Evolutionary conservation across 164 flowering plant species (phyloP).

Genomic region (Annona squamosa): DNA sequence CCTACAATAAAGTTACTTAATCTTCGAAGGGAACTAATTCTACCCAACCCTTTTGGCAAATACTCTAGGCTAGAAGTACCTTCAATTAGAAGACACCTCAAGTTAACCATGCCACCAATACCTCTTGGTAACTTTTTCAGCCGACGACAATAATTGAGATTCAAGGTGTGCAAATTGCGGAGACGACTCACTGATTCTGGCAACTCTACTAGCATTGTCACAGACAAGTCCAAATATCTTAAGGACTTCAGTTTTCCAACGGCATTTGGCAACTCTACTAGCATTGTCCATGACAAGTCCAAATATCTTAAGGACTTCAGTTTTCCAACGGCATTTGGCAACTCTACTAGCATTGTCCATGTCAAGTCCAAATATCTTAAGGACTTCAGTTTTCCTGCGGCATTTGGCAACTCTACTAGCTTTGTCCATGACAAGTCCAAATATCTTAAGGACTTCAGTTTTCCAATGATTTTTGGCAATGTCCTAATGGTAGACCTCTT

Average conservation of each 20-base stretch:
- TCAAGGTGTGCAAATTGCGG: conserved; percentile 13
- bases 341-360: not conserved
- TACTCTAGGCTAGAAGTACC: not conserved
- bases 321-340: too few relatives aligned
- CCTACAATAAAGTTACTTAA: conserved; percentile 3
- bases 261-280: conserved; percentile 3
- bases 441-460: too few relatives aligned
- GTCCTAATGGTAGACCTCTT: too few relatives aligned
- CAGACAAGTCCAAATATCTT: conserved; percentile 5
- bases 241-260: conserved; percentile 3
- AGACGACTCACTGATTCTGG: conserved; percentile 18
- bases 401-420: too few relatives aligned
- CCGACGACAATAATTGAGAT: not conserved
- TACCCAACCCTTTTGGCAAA: conserved; percentile 3
- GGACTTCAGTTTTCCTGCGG: too few relatives aligned
- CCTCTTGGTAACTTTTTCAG: not conserved
- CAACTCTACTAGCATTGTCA: not conserved
- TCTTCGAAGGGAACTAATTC: not conserved
- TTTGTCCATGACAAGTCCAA: too few relatives aligned
- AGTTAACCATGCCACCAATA: not conserved
- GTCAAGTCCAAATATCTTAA: too few relatives aligned
- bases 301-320: too few relatives aligned
- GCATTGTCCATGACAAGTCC: conserved; percentile 1
- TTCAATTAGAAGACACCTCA: conserved; percentile 4
- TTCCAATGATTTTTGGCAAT: too few relatives aligned